These are phyloP conservation scores for Cutaneotrichosporon mucoides DNA, from an alignment of 1,284 basidiomycete genomes.

Conservation along the genomic window DNA sequence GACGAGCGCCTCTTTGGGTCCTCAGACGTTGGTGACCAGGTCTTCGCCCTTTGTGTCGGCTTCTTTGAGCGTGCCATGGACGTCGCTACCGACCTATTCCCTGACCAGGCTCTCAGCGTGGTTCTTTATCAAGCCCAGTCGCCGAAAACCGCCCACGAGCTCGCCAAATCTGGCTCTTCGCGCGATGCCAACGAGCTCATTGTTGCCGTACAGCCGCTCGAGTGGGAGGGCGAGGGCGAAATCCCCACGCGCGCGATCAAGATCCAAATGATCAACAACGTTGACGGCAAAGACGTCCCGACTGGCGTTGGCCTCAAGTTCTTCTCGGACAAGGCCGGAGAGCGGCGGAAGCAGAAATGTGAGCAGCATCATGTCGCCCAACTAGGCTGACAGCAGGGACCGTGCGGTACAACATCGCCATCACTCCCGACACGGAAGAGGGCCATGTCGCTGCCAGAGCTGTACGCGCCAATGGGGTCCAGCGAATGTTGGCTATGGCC, in stretches of 20 bases:
- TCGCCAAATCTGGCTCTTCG: too few species aligned
- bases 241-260: slow-evolving; percentile 52
- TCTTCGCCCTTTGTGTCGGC: slow-evolving; percentile 71
- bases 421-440: slow-evolving; percentile 14
- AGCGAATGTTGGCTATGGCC: slow-evolving; percentile 29
- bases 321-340: slow-evolving; percentile 26
- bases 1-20: slow-evolving; percentile 73
- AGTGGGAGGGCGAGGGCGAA: slow-evolving; percentile 50
- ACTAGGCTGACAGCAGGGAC: slow-evolving; percentile 34
- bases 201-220: slow-evolving; percentile 61
- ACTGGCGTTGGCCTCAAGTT: slow-evolving; percentile 17
- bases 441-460: slow-evolving; percentile 16
- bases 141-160: too few species aligned
- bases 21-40: slow-evolving; percentile 60
- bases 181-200: slow-evolving; percentile 31
- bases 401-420: slow-evolving; percentile 35
- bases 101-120: slow-evolving; percentile 50
- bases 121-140: neutral
- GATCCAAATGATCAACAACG: slow-evolving; percentile 45
- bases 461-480: slow-evolving; percentile 15
- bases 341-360: slow-evolving; percentile 29
- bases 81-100: slow-evolving; percentile 62
- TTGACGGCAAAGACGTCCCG: slow-evolving; percentile 40
- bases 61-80: slow-evolving; percentile 69
- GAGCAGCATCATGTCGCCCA: too few species aligned